Base-by-base conservation (phyloP, 768 basidiomycete genomes). In the Porpolomopsis calyptriformis region DNA sequence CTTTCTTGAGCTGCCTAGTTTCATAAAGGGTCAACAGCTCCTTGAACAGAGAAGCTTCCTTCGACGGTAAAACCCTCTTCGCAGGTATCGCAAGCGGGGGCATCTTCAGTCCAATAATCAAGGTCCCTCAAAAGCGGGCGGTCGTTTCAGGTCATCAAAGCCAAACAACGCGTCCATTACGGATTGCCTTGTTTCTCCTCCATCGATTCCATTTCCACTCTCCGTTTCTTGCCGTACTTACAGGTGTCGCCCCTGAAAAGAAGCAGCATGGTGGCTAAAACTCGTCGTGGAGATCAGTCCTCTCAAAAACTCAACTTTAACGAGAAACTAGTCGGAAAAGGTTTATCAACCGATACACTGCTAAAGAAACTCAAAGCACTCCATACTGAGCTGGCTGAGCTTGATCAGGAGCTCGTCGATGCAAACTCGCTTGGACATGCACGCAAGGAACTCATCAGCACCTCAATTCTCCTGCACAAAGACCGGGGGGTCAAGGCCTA, bases 401-500 rank as follows among this genome's bases (percentile, higher is more conserved):
- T 94, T 52, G 93, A 96, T 57, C 94, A 97, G 64, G 93, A 96
- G 55, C 65, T 67, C 35, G 78, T 89, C 58, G 91, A 96, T 61
- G 71, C 76, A 26, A 55, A 60, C 43, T 89, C 91, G 0, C 77
- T 99, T 45, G 64, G 69, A 47, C 59, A 68, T 24, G 80, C 81
- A 20, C 78, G 82, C 49, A 77, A 82, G 42, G 90, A 96, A 55
- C 79, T 98, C 58, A 76, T 93, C 48, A 72, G 73, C 61, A 76
- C 75, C 1, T 76, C 82, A 3, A 77, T 98, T 26, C 74, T 98
- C 22, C 78, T 96, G 23, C 92, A 97, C 72, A 96, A 89, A 63
- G 96, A 99, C 62, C 75, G 85, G 35, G 92, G 92, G 20, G 91
- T 99, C 53, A 98, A 96, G 63, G 93, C 93, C 0, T 93, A 86